phyloP scores from a whole-genome alignment of 2,329 filamentous ascomycete genomes.

The Claviceps sp. region DNA sequence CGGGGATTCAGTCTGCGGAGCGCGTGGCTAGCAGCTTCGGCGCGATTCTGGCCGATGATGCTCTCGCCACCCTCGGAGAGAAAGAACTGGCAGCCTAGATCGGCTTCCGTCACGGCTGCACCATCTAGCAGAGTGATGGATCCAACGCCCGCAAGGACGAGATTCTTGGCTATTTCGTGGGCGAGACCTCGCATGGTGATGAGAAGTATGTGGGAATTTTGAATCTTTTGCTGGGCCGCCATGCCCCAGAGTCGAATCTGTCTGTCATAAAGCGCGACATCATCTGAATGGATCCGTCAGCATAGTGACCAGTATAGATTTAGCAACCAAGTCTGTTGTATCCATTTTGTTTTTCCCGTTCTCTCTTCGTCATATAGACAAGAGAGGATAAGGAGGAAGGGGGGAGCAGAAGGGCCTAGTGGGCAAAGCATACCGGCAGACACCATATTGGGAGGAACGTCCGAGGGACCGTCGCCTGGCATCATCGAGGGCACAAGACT shows the following conservation, averaged over 20 bases:
- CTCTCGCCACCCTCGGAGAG: slow-evolving; percentile 46
- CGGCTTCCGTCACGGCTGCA: slow-evolving; percentile 59
- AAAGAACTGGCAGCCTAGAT: slow-evolving; percentile 76
- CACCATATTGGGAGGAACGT: slow-evolving; percentile 14
- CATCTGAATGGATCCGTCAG: slow-evolving; percentile 41
- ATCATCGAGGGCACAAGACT: slow-evolving; percentile 20
- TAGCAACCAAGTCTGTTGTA: neutral
- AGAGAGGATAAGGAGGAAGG: neutral
- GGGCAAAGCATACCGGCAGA: slow-evolving; percentile 19
- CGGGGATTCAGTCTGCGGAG: slow-evolving; percentile 82
- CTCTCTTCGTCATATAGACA: too few species aligned
- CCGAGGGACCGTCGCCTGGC: slow-evolving; percentile 13
- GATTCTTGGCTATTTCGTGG: slow-evolving; percentile 93
- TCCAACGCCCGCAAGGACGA: slow-evolving; percentile 84
- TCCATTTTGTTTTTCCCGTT: too few species aligned
- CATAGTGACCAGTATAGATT: neutral
- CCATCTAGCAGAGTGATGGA: slow-evolving; percentile 82
- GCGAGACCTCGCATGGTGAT: slow-evolving; percentile 79
- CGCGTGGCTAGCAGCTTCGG: slow-evolving; percentile 62
- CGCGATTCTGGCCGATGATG: slow-evolving; percentile 70
- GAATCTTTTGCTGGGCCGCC: slow-evolving; percentile 84
- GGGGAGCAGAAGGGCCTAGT: neutral
- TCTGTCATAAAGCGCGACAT: slow-evolving; percentile 92
- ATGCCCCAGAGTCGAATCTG: slow-evolving; percentile 97
- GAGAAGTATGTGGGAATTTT: slow-evolving; percentile 77